Base-by-base conservation (phyloP, 768 basidiomycete species). In the Suillus subalutaceus region DNA sequence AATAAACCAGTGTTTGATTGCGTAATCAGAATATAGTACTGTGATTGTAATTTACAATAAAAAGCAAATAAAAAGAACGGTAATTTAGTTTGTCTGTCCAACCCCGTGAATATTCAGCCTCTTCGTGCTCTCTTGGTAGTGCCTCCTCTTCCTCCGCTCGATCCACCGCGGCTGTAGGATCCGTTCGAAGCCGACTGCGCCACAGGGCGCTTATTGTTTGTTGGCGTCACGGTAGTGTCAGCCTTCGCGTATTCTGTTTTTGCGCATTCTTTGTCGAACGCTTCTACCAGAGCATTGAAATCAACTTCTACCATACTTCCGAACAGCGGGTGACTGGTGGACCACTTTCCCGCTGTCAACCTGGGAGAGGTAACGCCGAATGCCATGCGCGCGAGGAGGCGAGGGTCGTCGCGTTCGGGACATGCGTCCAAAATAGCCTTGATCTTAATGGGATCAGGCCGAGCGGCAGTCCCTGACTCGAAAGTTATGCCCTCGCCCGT, bases 301-400 rank as follows among this genome's bases (percentile, higher is more conserved):
- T 83, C 78, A 26, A 73, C 72, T 12, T 78, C 72, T 16, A 72
- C 77, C 79, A 84, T 83, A 64, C 76, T 79, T 0, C 82, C 83
- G 58, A 84, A 84, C 15, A 82, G 71, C n/a, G 79, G 77, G 65
- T 84, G 79, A 43, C 67, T 68, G 7, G 75, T 77, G 3, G 80
- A 78, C 73, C 82, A 80, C 66, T 82, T 84, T 67, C 78, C 71
- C 3, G 70, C 71, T 2, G 83, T 81, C 26, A 85, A 74, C 1
- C 84, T 77, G 3, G 82, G 82, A 23, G 81, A 83, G 1, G 79
- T 79, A 56, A 85, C 79, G 9, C 84, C 84, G 64, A 85, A 86
- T 6, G 84, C 84, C 76, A 83, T 77, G 9, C 83, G 80, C 2
- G 84, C 83, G n/a, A 85, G 75, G 40, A 84, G 74, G 7, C 82